Percentiles rank a stretch among this genome's conserved stretches.
phyloP scores from a whole-genome alignment of 1,284 basidiomycete species.

The Serendipita sp. region DNA sequence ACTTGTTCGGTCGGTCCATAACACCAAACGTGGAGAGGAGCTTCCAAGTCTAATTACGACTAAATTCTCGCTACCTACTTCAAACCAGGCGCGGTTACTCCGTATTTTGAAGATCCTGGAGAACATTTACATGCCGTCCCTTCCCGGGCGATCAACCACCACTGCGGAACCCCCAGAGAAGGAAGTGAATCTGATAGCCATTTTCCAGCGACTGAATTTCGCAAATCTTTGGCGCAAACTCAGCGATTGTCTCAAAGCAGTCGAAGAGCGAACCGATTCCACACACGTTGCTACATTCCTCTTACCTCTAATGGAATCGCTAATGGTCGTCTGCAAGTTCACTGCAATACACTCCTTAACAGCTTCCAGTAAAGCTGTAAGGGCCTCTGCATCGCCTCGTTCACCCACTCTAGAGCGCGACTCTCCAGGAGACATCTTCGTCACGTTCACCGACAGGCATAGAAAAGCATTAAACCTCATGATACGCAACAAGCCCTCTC shows the following conservation, averaged over 20 bases:
- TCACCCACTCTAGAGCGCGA: constrained; percentile 52
- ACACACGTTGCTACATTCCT: constrained; percentile 84
- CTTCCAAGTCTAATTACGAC: constrained; percentile 57
- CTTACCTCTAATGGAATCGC: constrained; percentile 79
- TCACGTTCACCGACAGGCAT: constrained; percentile 88
- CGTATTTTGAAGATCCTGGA: constrained; percentile 91
- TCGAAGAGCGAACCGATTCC: constrained; percentile 66
- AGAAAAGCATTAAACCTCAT: constrained; percentile 92
- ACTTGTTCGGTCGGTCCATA: constrained; percentile 49
- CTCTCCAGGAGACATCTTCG: constrained; percentile 78
- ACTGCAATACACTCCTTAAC: constrained; percentile 49
- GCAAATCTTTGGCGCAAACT: constrained; percentile 74
- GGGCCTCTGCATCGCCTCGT: constrained; percentile 47
- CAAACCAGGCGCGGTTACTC: constrained; percentile 83
- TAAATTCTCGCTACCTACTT: constrained; percentile 84
- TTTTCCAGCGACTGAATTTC: constrained; percentile 82
- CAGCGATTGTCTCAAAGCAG: constrained; percentile 68
- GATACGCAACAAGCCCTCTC: constrained; percentile 93
- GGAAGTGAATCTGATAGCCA: constrained; percentile 66
- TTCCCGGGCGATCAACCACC: constrained; percentile 25
- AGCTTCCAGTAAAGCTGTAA: constrained; percentile 32
- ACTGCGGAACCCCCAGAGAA: constrained; percentile 29
- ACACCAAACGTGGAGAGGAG: constrained; percentile 35
- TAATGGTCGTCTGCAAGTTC: constrained; percentile 99
- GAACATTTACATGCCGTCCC: constrained; percentile 75